Conservation (phyloP, 495 filamentous ascomycete species). For the Talaromyces proteolyticus region DNA sequence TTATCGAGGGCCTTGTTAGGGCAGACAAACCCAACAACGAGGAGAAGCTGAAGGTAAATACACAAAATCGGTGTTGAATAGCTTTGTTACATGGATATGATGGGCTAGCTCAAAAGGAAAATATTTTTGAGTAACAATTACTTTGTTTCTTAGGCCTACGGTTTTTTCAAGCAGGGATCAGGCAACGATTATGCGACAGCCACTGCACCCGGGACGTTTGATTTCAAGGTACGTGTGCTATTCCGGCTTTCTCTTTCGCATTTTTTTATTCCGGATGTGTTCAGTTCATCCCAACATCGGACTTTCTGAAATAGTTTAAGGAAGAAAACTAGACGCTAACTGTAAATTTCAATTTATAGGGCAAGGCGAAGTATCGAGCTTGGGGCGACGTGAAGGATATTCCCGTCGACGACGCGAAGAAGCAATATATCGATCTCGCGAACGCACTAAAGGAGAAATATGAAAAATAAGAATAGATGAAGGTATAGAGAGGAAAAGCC, state of each 20-base stretch:
- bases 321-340: neutral
- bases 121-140: too few species aligned
- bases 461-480: conserved; percentile 50
- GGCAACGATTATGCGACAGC: conserved; percentile 37
- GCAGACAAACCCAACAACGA: too few species aligned
- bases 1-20: too few species aligned
- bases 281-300: too few species aligned
- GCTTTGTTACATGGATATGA: too few species aligned
- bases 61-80: too few species aligned
- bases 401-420: conserved; percentile 58
- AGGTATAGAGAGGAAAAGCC: conserved; percentile 6
- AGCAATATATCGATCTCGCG: conserved; percentile 67
- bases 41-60: too few species aligned
- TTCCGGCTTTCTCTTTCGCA: neutral
- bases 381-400: conserved; percentile 63
- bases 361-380: conserved; percentile 70
- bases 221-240: conserved; percentile 40
- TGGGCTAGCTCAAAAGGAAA: too few species aligned
- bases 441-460: conserved; percentile 62
- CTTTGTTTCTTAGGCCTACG: conserved; percentile 41
- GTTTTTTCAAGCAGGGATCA: conserved; percentile 51
- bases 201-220: conserved; percentile 49
- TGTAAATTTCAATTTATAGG: conserved; percentile 35
- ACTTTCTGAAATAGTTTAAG: conserved; percentile 6
- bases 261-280: too few species aligned